Conservation (phyloP, 2,329 filamentous ascomycete genomes). For the Trichoderma sp. region DNA sequence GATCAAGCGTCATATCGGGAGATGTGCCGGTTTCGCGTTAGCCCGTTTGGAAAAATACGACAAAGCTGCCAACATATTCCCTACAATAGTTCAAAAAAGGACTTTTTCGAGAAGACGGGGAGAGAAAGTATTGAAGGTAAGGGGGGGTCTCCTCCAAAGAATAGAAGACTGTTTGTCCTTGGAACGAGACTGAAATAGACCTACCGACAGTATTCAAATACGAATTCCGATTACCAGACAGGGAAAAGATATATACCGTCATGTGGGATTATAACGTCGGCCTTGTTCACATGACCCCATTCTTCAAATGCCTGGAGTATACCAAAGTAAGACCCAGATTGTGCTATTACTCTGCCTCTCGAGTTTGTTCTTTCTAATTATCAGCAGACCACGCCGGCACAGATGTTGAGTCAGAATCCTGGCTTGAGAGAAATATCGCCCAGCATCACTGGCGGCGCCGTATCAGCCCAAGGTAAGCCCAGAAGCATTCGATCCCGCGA, state of each 20-base stretch:
- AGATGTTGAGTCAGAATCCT: conserved; percentile 75
- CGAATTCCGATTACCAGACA: conserved; percentile 70
- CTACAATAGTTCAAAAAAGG: conserved; percentile 92
- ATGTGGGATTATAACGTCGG: conserved; percentile 99
- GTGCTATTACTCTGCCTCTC: neutral
- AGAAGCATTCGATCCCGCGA: neutral
- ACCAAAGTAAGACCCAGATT: conserved; percentile 66
- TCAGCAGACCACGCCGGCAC: conserved; percentile 78
- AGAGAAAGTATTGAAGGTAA: conserved; percentile 86
- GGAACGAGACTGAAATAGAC: neutral
- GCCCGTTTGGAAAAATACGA: conserved; percentile 63
- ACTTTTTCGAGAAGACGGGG: conserved; percentile 82
- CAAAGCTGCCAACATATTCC: conserved; percentile 76
- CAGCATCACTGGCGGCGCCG: conserved; percentile 90
- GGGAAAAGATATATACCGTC: conserved; percentile 69
- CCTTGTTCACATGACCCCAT: conserved; percentile 87
- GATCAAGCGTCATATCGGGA: conserved; percentile 58
- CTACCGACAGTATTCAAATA: conserved; percentile 73
- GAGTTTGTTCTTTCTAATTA: neutral
- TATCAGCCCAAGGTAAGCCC: conserved; percentile 78
- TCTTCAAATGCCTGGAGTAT: conserved; percentile 89
- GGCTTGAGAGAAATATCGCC: conserved; percentile 88
- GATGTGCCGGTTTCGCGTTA: conserved; percentile 65
- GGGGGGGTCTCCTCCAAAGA: conserved; percentile 5
- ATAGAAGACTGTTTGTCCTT: neutral